Base-by-base conservation (phyloP, 2,329 filamentous ascomycete genomes). In the Penicillium sp. region DNA sequence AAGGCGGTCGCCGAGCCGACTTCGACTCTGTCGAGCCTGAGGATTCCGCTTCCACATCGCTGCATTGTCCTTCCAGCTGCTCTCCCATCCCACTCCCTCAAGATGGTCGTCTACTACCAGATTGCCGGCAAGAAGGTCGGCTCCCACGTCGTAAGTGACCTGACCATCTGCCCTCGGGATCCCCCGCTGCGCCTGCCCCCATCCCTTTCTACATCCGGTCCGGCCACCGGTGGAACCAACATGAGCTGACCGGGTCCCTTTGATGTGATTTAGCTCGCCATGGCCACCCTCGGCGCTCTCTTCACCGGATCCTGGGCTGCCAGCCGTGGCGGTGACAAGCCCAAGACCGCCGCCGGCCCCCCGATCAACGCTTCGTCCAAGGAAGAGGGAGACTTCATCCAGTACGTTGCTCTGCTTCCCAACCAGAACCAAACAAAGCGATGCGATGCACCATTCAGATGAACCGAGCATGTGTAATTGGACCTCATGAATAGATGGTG, bases 331-430 rank as follows among this genome's bases (percentile, higher is more conserved):
- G 60, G 62, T 39, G 65, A 68, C 51, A 56, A 56, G 50, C 47
- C 48, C 50, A 56, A 56, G 50, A 56, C 53, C 39, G 49, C 51
- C 17, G 61, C 69, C 47, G 68, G 67, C 44, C 80, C 80, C 39
- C 76, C 79, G 28, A 79, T 83, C 68, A 79, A 81, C 60, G 80
- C 80, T 37, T 70, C 72, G 58, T 82, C 77, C 70, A 81, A 81
- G 67, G 80, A 83, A 54, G 80, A 84, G 70, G 80, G 83, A 70
- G 75, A 75, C 59, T 84, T 83, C 65, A 80, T 84, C 60, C 77
- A 81, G 80, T 84, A 77, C 49, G 76, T 72, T 33, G 19, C 16
- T 13, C 25, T n/a, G n/a, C n/a, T n/a, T n/a, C n/a, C n/a, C n/a
- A n/a, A n/a, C n/a, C n/a, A n/a, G n/a, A n/a, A n/a, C n/a, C n/a